Evolutionary conservation across 1,284 basidiomycete species (phyloP).

Genomic region (Fistulina hepatica): DNA sequence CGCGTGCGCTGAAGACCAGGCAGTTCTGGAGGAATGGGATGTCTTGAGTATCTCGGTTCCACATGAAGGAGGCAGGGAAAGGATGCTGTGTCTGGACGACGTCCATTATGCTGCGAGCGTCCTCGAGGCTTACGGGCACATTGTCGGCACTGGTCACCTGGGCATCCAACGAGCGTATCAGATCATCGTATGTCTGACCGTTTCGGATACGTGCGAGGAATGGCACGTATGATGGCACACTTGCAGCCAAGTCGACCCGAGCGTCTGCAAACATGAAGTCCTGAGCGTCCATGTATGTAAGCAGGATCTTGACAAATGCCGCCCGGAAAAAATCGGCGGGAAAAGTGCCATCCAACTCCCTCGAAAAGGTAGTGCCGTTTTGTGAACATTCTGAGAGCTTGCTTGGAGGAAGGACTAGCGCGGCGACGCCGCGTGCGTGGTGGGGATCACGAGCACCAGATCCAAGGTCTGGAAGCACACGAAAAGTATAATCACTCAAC

Average conservation of each 20-base stretch:
- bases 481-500: no score
- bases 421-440: no score
- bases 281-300: constrained; percentile 7
- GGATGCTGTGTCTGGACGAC: constrained; percentile 6
- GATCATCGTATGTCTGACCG: neutral
- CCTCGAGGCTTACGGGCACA: constrained; percentile 6
- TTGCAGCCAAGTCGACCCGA: neutral
- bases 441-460: no score
- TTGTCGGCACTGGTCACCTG: neutral
- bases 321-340: no score
- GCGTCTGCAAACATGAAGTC: constrained; percentile 9
- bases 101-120: constrained; percentile 7
- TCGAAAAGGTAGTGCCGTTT: no score
- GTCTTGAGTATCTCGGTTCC: constrained; percentile 4
- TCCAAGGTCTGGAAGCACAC: no score
- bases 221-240: constrained; percentile 3
- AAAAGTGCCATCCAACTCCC: neutral
- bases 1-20: constrained; percentile 8
- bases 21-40: constrained; percentile 4
- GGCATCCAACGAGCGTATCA: neutral
- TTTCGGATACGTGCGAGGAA: neutral
- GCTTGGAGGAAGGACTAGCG: no score
- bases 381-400: no score
- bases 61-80: constrained; percentile 8
- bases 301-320: constrained; percentile 7